These are phyloP conservation scores for Pseudogymnoascus sp. DNA, from an alignment of 2,329 filamentous ascomycete species.

Conservation along the genomic window DNA sequence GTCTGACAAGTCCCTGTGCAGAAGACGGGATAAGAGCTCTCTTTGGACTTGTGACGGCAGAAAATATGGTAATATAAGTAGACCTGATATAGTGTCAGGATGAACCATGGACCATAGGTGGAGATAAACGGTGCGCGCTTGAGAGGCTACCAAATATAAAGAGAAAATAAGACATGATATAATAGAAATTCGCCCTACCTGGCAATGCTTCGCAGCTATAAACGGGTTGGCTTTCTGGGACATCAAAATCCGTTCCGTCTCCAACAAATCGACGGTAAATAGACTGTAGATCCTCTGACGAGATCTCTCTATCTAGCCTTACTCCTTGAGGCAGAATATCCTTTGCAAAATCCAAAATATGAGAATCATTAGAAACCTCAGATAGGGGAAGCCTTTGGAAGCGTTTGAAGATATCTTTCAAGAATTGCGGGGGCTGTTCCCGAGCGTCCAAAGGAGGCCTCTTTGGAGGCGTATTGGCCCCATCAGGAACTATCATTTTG, in stretches of 20 bases:
- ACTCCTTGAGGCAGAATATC: conserved; percentile 12
- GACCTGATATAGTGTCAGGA: conserved; percentile 43
- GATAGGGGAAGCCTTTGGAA: conserved; percentile 53
- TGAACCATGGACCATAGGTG: conserved; percentile 10
- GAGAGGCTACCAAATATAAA: conserved; percentile 3
- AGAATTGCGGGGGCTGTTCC: conserved; percentile 61
- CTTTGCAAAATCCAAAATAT: conserved; percentile 45
- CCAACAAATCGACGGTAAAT: conserved; percentile 34
- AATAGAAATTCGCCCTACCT: conserved; percentile 40
- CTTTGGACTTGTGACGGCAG: conserved; percentile 62
- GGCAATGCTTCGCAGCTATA: conserved; percentile 59
- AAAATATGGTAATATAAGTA: conserved; percentile 68
- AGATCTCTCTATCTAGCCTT: conserved; percentile 33
- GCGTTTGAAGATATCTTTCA: conserved; percentile 66
- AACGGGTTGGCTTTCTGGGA: conserved; percentile 32
- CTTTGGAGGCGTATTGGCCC: background rate
- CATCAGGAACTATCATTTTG: background rate
- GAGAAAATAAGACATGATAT: background rate
- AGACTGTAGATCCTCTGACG: conserved; percentile 35
- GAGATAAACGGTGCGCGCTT: background rate
- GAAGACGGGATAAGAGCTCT: conserved; percentile 59
- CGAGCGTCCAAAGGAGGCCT: conserved; percentile 56
- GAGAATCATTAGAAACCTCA: conserved; percentile 42
- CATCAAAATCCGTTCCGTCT: conserved; percentile 18
- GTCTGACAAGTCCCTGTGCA: conserved; percentile 70